Evolutionary conservation across 148 eudicot species (phyloP).

Genomic region (Chenopodium album): DNA sequence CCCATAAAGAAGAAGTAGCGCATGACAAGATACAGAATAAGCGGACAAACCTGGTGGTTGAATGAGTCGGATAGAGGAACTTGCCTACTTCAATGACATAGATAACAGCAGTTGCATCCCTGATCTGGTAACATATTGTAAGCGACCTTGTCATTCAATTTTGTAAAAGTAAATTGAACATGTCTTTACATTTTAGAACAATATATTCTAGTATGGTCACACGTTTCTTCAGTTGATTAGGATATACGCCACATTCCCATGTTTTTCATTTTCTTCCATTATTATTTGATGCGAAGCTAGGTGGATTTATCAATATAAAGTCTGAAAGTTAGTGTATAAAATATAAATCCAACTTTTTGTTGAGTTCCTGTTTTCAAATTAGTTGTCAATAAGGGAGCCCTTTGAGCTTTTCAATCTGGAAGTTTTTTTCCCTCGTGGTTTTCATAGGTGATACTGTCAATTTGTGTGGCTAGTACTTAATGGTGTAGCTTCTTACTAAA

Average conservation of each 20-base stretch:
- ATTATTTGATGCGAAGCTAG: neutral
- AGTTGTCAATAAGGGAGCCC: neutral
- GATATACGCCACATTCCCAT: neutral
- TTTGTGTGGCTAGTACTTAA: too few species aligned
- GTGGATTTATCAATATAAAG: neutral
- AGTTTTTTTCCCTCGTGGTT: too few species aligned
- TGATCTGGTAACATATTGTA: neutral
- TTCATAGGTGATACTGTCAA: too few species aligned
- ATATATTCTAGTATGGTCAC: neutral
- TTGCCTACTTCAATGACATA: neutral
- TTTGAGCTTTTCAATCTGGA: too few species aligned
- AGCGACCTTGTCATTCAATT: neutral
- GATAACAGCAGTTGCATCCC: neutral
- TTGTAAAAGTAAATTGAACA: too few species aligned
- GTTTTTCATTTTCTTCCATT: neutral
- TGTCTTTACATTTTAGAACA: neutral
- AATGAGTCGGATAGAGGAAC: neutral
- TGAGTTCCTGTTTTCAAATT: neutral
- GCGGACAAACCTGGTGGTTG: neutral
- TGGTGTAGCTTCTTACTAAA: too few species aligned
- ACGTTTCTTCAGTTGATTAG: neutral
- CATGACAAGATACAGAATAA: slow-evolving; percentile 1
- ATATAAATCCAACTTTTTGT: neutral
- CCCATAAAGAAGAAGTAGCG: slow-evolving; percentile 1
- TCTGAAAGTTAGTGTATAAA: neutral